phyloP scores from a whole-genome alignment of 1,284 basidiomycete species.

The Sporisorium iseilematis-ciliati region DNA sequence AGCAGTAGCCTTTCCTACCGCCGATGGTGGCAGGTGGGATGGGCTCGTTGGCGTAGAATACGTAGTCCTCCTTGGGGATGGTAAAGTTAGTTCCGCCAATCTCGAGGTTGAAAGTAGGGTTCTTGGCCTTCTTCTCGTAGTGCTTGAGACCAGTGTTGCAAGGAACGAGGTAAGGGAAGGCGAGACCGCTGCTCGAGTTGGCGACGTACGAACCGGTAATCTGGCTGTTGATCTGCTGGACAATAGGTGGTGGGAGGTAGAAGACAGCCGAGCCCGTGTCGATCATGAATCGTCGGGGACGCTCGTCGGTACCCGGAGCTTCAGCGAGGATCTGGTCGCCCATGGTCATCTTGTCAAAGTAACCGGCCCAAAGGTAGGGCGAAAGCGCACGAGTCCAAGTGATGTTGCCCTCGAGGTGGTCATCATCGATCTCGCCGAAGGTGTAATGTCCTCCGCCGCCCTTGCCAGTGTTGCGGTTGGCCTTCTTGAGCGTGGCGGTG shows the following conservation, averaged over 20 bases:
- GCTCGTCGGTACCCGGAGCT: constrained; percentile 21
- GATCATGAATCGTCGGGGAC: constrained; percentile 49
- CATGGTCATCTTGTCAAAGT: constrained; percentile 51
- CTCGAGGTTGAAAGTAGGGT: constrained; percentile 41
- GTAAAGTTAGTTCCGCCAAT: constrained; percentile 47
- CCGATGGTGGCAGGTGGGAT: constrained; percentile 35
- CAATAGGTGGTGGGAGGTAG: constrained; percentile 44
- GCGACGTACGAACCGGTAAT: constrained; percentile 44
- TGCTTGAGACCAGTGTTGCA: constrained; percentile 54
- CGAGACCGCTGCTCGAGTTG: constrained; percentile 28
- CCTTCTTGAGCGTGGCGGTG: constrained; percentile 53
- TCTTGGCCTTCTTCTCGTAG: constrained; percentile 44
- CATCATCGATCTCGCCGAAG: constrained; percentile 54
- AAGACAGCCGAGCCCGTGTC: constrained; percentile 59
- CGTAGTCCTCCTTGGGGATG: constrained; percentile 54
- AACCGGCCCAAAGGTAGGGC: constrained; percentile 52
- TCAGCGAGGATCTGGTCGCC: constrained; percentile 31
- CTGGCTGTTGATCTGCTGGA: constrained; percentile 45
- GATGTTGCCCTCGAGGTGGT: constrained; percentile 40
- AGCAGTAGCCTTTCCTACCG: constrained; percentile 50
- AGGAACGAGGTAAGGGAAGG: constrained; percentile 54
- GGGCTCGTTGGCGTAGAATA: constrained; percentile 57
- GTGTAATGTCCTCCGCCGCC: constrained; percentile 58
- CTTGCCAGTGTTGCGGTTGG: constrained; percentile 55
- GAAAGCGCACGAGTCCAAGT: constrained; percentile 49